phyloP scores from a whole-genome alignment of 1,284 basidiomycete genomes.

The Puccinia sorghi region DNA sequence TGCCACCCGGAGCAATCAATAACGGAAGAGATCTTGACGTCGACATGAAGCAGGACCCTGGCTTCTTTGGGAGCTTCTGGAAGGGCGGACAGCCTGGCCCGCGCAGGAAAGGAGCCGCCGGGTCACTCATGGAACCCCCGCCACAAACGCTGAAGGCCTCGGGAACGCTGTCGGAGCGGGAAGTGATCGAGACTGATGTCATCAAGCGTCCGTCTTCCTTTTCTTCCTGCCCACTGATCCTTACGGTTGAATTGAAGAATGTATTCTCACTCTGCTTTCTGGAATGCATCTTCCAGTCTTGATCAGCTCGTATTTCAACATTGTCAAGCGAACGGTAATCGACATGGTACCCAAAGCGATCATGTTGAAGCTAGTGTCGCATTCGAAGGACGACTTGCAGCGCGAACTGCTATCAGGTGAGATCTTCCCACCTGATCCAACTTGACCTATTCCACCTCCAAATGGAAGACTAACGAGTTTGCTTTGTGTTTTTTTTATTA shows the following conservation, averaged over 20 bases:
- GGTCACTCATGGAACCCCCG: conserved; percentile 74
- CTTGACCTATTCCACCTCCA: too few species aligned
- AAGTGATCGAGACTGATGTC: conserved; percentile 97
- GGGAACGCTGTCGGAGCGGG: conserved; percentile 87
- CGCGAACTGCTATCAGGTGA: conserved; percentile 68
- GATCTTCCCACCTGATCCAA: neutral
- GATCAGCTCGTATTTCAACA: conserved; percentile 91
- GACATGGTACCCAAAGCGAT: conserved; percentile 97
- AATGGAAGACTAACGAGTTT: neutral
- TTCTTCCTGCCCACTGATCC: neutral
- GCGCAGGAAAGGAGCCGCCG: conserved; percentile 70
- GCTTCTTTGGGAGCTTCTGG: conserved; percentile 96
- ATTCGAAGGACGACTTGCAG: conserved; percentile 89
- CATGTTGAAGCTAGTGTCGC: conserved; percentile 85
- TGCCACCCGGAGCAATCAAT: conserved; percentile 70
- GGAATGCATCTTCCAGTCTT: conserved; percentile 62
- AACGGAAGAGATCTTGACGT: conserved; percentile 93
- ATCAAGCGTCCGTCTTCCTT: conserved; percentile 66
- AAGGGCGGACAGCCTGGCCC: conserved; percentile 61
- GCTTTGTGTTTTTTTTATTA: conserved; percentile 55
- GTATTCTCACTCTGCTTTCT: conserved; percentile 43
- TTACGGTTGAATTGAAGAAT: neutral
- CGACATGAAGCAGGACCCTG: conserved; percentile 75
- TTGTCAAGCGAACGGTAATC: conserved; percentile 98
- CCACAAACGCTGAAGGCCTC: conserved; percentile 89